A percentile compares a stretch with the other conserved stretches of the same genome.
phyloP scores from a whole-genome alignment of 2,329 filamentous ascomycete genomes.

The Leptographium procerum region DNA sequence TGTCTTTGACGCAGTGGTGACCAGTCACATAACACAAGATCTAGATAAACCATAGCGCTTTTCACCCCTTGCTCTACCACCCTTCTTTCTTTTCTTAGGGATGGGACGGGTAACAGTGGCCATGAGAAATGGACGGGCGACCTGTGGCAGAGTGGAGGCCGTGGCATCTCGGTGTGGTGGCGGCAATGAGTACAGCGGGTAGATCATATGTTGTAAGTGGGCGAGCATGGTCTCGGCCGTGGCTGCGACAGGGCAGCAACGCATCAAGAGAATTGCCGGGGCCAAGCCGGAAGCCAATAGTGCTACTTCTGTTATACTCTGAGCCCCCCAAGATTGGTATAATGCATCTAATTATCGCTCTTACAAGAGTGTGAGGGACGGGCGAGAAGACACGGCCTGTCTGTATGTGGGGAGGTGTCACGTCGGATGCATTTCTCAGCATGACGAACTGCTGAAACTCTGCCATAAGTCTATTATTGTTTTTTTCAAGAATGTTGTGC shows the following conservation, averaged over 20 bases:
- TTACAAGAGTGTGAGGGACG: background rate
- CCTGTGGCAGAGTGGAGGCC: background rate
- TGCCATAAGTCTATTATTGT: background rate
- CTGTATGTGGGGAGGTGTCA: background rate
- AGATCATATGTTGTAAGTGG: background rate
- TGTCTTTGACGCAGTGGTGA: conserved; percentile 20
- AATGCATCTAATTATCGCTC: background rate
- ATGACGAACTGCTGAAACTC: background rate
- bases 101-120: conserved; percentile 1
- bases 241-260: background rate
- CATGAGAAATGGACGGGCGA: background rate
- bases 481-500: background rate
- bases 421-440: background rate
- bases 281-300: background rate
- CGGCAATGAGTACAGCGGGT: background rate
- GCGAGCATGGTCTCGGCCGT: background rate
- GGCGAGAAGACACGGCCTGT: background rate
- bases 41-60: conserved; percentile 19
- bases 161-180: background rate
- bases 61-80: conserved; percentile 6
- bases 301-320: background rate
- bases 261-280: background rate
- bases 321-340: background rate
- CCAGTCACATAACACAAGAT: conserved; percentile 42
- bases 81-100: background rate